Evolutionary conservation across 2,329 filamentous ascomycete genomes (phyloP), one percentile per base, ranked within the genome.

Genomic region (Alternaria viburni): DNA sequence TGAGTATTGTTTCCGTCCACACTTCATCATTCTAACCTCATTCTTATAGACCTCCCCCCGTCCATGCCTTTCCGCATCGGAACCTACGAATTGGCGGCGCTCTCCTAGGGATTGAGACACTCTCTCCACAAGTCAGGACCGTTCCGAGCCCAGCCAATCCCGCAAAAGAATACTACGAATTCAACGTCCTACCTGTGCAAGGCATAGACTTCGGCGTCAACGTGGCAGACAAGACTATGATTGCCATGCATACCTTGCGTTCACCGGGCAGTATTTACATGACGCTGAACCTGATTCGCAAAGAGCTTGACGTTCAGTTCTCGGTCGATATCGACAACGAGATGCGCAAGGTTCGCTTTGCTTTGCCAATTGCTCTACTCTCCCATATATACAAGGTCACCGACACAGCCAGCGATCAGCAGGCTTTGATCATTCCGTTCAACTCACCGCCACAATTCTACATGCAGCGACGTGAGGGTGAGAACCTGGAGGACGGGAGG

Each of bases 191-290:
- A 9, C 68, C 43, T 8, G 81, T 86, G 3, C 69, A 74, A 1
- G 81, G 79, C 0, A 71, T 93, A 2, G 84, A 88, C 17, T 90
- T 93, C 68, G 91, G 92, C 0, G 81, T 88, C 44, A 83, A 88
- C 79, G 69, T 85, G 2, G 79, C 83, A 1, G 83, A 86, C 5
- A 81, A 79, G 3, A 81, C 82, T 0, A 88, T 93, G 84, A 86
- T 89, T 74, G 77, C 83, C 9, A 87, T 92, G 84, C 85, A 85
- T 56, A 84, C 82, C 1, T 70, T 83, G 7, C 65, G 69, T 13
- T 57, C 75, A 4, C 44, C 64, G 6, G 68, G 69, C 5, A 50
- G 67, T 3, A 67, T 83, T 4, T 72, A 73, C 15, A 59, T 86
- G 49, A 72, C 75, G 10, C 68, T 86, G 6, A 80, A 86, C 57